These are phyloP conservation scores for Colletotrichum sp. DNA, from an alignment of 2,329 filamentous ascomycete species.

Conservation along the genomic window DNA sequence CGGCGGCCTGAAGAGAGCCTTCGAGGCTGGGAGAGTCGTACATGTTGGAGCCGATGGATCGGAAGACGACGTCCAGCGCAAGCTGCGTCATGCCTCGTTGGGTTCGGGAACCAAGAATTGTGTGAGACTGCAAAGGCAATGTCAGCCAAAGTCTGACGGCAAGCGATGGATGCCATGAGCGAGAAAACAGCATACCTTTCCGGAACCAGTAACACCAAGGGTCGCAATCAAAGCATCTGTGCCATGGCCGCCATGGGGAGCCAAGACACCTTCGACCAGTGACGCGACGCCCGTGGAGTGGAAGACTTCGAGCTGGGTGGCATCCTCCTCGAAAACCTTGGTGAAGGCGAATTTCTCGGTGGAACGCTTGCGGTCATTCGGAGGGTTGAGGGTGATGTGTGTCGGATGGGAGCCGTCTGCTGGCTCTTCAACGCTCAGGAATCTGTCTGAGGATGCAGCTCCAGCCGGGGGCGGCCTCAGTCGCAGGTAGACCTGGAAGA, in stretches of 20 bases:
- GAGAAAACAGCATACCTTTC: conserved; percentile 71
- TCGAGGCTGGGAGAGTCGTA: conserved; percentile 67
- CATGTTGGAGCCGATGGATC: conserved; percentile 76
- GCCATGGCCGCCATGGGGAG: conserved; percentile 74
- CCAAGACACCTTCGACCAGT: conserved; percentile 82
- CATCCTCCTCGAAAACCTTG: conserved; percentile 86
- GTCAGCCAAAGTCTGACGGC: not conserved
- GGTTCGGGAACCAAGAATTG: conserved; percentile 85
- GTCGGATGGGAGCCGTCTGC: conserved; percentile 54
- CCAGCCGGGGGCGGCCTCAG: conserved; percentile 70
- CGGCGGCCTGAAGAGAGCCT: conserved; percentile 75
- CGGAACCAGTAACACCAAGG: conserved; percentile 91
- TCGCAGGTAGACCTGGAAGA: conserved; percentile 93
- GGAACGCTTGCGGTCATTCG: conserved; percentile 83
- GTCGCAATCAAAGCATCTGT: conserved; percentile 91
- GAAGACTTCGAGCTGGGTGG: conserved; percentile 86
- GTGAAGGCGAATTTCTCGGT: conserved; percentile 96
- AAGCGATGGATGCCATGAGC: not conserved
- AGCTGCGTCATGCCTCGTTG: conserved; percentile 93
- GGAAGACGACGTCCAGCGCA: conserved; percentile 87
- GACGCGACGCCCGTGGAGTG: conserved; percentile 76
- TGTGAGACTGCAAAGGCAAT: conserved; percentile 74
- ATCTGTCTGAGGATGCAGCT: conserved; percentile 63
- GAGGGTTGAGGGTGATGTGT: conserved; percentile 79
- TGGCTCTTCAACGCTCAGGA: conserved; percentile 76